A percentile compares a stretch with the other conserved stretches of the same genome.
phyloP scores from a whole-genome alignment of 257 asterid species.

The Asclepias syriaca region DNA sequence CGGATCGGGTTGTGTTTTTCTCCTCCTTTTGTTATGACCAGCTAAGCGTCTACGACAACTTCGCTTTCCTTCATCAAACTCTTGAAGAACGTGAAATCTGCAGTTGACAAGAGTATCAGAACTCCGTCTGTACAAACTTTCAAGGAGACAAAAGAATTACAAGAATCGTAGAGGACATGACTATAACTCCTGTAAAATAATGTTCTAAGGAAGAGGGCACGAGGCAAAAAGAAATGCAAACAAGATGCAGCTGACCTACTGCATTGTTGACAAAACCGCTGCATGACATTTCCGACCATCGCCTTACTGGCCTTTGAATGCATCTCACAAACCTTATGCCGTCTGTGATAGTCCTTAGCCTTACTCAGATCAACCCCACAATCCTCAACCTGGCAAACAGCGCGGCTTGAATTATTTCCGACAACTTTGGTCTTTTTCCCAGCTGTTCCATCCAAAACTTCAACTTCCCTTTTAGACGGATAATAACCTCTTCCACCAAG shows the following conservation, averaged over 20 bases:
- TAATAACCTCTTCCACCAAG: conserved; percentile 41
- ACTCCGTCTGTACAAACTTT: not conserved
- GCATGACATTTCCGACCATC: conserved; percentile 63
- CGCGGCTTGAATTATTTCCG: conserved; percentile 35
- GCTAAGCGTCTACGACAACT: conserved; percentile 81
- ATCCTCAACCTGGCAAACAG: conserved; percentile 71
- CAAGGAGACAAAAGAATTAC: not conserved
- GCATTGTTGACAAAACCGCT: conserved; percentile 87
- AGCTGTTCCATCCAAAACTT: conserved; percentile 27
- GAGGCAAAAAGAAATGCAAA: conserved; percentile 2
- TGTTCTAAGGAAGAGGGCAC: not conserved
- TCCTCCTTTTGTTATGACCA: conserved; percentile 79
- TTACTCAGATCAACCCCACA: conserved; percentile 64
- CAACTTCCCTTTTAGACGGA: conserved; percentile 13
- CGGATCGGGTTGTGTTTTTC: conserved; percentile 58
- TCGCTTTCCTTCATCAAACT: conserved; percentile 81
- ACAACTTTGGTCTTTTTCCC: conserved; percentile 64
- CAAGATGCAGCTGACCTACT: conserved; percentile 46
- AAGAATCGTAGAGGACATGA: not conserved
- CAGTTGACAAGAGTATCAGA: conserved; percentile 9
- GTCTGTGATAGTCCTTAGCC: conserved; percentile 71
- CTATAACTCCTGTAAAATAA: not conserved
- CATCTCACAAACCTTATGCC: conserved; percentile 79
- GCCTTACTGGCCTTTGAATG: conserved; percentile 69
- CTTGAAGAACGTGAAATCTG: conserved; percentile 82